Base-by-base conservation (phyloP, 805 yeast genomes). In the Ogataea polymorpha region DNA sequence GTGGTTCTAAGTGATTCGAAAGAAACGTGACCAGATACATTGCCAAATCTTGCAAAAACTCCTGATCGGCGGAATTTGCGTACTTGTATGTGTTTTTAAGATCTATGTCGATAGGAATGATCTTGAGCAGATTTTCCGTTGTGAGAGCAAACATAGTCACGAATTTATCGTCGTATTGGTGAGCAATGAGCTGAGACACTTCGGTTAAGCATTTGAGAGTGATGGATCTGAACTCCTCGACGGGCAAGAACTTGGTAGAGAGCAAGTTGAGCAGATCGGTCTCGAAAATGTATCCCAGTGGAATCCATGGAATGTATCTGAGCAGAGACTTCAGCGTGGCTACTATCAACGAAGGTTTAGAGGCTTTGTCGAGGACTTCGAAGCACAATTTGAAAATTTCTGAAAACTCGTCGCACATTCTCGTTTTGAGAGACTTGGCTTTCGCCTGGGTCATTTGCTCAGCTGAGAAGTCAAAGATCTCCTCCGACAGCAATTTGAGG, bases 361-460 rank as follows among this genome's bases (percentile, higher is more conserved):
- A 71, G 5, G 96, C 88, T 58, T 86, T 88, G 59, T 89, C 96
- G 55, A 93, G 74, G 6, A 93, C 95, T 66, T 91, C 96, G 62
- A 78, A 88, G 68, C 99, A 93, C 45, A 95, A 75, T 59, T 85
- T 86, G 70, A 89, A 93, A 54, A 93, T 90, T 61, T 87, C 95
- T 52, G 89, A 86, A 57, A 93, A 93, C 65, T 93, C 98, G 41
- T 82, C 81, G 51, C 86, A 75, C 86, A 93, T 82, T 54, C 88
- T 85, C 35, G 76, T 70, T 63, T 88, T 93, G 61, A 93, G 76
- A 45, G 79, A 77, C 55, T 82, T 77, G 5, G 96, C 86, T 66
- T 91, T 91, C 5, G 96, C 96, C 65, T 88, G 96, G 32, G 99
- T 93, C 86, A 93, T 82, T 61, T 87, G 96, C 50, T 90, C 97